Evolutionary conservation across 768 basidiomycete species (phyloP), one percentile per base, ranked within the genome.

Genomic region (Lactarius sanguifluus): DNA sequence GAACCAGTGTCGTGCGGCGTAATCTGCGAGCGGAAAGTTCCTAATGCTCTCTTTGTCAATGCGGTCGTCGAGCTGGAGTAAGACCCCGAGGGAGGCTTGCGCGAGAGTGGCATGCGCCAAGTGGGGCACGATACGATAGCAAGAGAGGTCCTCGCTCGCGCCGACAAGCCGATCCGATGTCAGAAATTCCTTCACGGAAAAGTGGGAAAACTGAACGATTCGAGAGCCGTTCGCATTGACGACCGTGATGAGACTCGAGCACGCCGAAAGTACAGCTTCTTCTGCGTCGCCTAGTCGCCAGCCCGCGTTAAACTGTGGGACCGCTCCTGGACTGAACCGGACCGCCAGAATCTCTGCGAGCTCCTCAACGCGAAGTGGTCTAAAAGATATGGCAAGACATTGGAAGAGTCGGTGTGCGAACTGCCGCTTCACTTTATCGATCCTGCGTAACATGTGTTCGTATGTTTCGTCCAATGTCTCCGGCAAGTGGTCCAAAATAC

Each of bases 151-250:
- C 13, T 9, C 40, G 5, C 13, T 34, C 34, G 25, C 12, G 2
- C 1, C 1, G 50, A 40, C 8, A 20, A 60, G 64, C 6, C 64
- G 58, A 7, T 18, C 12, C 3, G 64, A 65, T 13, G 50, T 60
- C 30, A 65, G 28, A 30, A 55, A 65, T 16, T 65, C 64, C 43
- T 38, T 65, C 3, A 65, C 64, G 0, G 64, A 61, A 41, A 65
- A 56, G 28, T 65, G 64, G 3, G 64, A 5, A 38, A 65, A 65
- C 9, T 65, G 59, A 23, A 65, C 47, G 6, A 59, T n/a, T 10
- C 8, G 10, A 8, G 18, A 47, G 28, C 16, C 45, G 5, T 20
- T 15, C n/a, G 32, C 25, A 12, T 61, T 8, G 20, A 61, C 25
- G 2, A 61, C 20, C 3, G 59, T 2, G 25, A 65, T 60, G 3